Evolutionary conservation across 169 alveolate genomes (phyloP).

Genomic region (Theileria annulata): DNA sequence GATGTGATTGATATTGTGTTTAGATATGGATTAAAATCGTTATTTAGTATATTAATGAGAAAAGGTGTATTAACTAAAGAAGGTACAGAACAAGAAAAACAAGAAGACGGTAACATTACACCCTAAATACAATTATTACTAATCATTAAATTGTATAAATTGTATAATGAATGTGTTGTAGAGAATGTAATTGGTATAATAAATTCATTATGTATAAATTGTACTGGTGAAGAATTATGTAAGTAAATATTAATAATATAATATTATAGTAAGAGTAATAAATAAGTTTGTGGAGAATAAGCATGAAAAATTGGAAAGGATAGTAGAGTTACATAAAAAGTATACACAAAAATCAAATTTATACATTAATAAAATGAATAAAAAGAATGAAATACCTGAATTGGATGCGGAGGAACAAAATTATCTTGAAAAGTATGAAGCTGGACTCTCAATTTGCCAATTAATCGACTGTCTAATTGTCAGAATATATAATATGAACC

Average conservation of each 20-base stretch:
- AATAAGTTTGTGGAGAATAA: slow-evolving; percentile 78
- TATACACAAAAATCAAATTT: slow-evolving; percentile 23
- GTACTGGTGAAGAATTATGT: slow-evolving; percentile 59
- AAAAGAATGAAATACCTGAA: background rate
- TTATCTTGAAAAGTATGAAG: slow-evolving; percentile 76
- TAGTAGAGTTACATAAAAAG: slow-evolving; percentile 76
- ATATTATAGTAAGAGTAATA: slow-evolving; percentile 66
- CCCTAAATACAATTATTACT: background rate
- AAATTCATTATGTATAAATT: slow-evolving; percentile 54
- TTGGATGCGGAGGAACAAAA: slow-evolving; percentile 50
- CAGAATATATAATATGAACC: slow-evolving; percentile 77
- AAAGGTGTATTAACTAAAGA: slow-evolving; percentile 61
- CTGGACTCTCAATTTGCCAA: slow-evolving; percentile 78
- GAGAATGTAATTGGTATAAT: slow-evolving; percentile 54
- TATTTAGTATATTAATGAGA: slow-evolving; percentile 71
- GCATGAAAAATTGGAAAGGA: slow-evolving; percentile 78
- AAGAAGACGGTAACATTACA: slow-evolving; percentile 57
- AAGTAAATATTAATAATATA: background rate
- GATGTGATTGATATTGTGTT: too few species aligned
- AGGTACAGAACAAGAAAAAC: slow-evolving; percentile 58
- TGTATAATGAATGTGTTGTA: too few species aligned
- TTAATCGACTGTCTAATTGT: slow-evolving; percentile 72
- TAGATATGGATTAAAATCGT: slow-evolving; percentile 65
- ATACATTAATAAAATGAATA: slow-evolving; percentile 16
- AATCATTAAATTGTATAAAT: too few species aligned